phyloP scores from a whole-genome alignment of 2,329 filamentous ascomycete species.

The Hypoxylon sp. region DNA sequence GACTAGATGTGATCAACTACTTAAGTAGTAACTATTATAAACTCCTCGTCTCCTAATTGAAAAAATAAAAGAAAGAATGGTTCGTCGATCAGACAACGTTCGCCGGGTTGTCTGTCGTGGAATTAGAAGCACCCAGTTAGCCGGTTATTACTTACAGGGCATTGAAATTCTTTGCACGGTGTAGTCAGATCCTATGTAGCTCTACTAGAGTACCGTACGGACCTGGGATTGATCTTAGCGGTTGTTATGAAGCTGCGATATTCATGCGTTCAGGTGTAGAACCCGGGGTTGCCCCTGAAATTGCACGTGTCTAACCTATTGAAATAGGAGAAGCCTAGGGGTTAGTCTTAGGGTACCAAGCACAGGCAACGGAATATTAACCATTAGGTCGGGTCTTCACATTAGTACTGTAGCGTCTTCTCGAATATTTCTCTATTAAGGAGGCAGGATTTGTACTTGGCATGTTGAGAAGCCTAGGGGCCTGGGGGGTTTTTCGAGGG shows the following conservation, averaged over 20 bases:
- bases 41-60: constrained; percentile 10
- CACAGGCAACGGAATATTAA: constrained; percentile 1
- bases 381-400: constrained; percentile 11
- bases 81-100: constrained; percentile 20
- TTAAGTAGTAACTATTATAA: constrained; percentile 22
- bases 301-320: constrained; percentile 10
- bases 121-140: constrained; percentile 11
- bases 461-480: background rate
- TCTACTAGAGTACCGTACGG: constrained; percentile 6
- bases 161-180: constrained; percentile 18
- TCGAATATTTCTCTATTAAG: constrained; percentile 17
- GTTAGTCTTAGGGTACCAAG: constrained; percentile 12
- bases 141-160: constrained; percentile 14
- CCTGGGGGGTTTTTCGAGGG: background rate
- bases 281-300: constrained; percentile 7
- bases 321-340: constrained; percentile 8
- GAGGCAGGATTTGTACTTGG: constrained; percentile 12
- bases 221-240: constrained; percentile 12
- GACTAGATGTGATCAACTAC: constrained; percentile 5
- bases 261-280: constrained; percentile 9
- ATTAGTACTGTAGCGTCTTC: constrained; percentile 8
- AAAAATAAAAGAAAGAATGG: constrained; percentile 4
- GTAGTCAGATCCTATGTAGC: constrained; percentile 17
- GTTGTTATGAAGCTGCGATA: constrained; percentile 5
- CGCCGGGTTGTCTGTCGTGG: constrained; percentile 6